Evolutionary conservation across 2,329 filamentous ascomycete genomes (phyloP), one percentile per base, ranked within the genome.

Genomic region (Westerdykella sp.): DNA sequence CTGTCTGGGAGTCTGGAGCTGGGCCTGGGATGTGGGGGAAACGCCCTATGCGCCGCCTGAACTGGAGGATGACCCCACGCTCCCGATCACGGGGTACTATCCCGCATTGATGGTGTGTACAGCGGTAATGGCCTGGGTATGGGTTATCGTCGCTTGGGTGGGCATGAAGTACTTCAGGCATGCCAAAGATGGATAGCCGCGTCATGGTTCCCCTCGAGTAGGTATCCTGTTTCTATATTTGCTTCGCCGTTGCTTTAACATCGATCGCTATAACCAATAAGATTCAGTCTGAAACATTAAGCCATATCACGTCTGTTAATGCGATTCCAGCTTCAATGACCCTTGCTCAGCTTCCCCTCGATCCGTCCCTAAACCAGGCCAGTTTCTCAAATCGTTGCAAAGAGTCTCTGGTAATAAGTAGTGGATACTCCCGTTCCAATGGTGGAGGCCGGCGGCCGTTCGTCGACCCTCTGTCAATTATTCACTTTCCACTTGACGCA

Each of bases 121-220:
- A 3, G 84, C 90, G 3, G 87, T 98, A 22, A 96, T 98, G 87
- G 89, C 90, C 14, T 98, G 93, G 93, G 88, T 97, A 5, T 98
- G 93, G 93, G 93, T 97, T 14, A 81, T 95, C 11, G 83, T 94
- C 45, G 93, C 94, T 10, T 98, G 93, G 93, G 84, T 97, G 39
- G 93, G 93, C 18, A 97, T 98, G 91, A 98, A 98, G 67, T 97
- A 97, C 68, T 98, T 98, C 63, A 82, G 90, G 55, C 93, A 98
- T 73, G 91, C 93, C 28, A 95, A 95, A 72, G 77, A 80, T 39
- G 56, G 57, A 25, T 65, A 62, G 45, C 41, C 48, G 38, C 48
- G 40, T 50, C 43, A 47, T 39, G 39, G 38, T 42, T 36, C 40
- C 49, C 52, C 46, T 52, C 47, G 39, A 50, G 36, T 49, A 38